Evolutionary conservation across 2,329 filamentous ascomycete genomes (phyloP), one percentile per base, ranked within the genome.

Genomic region (Aureobasidium subglaciale): DNA sequence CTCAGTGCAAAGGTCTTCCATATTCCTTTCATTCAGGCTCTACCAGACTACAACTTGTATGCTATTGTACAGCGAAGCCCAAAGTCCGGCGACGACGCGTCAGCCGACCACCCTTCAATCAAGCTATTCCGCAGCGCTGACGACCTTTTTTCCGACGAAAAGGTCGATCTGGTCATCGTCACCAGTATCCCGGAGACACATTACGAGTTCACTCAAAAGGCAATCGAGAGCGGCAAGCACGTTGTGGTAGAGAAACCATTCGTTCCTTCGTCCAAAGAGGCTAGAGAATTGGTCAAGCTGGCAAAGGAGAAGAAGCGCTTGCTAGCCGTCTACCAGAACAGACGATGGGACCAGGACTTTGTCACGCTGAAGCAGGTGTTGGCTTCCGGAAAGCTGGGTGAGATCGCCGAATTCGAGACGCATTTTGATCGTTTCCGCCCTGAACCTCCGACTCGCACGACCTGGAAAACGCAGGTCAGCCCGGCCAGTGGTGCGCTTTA

Each of bases 201-300:
- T 73, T 87, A 83, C 65, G 68, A 75, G 15, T 75, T 90, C 62
- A 75, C 82, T 32, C 83, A 83, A 68, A 70, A 79, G 50, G 84
- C 85, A 0, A 75, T 92, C 45, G 77, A 85, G 65, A 75, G 79
- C 9, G 84, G 85, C 63, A 91, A 91, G 74, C 85, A 92, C 68
- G 85, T 91, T 24, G 75, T 92, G 52, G 85, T 87, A 46, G 88
- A 92, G 74, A 92, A 92, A 75, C 88, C 88, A 2, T 92, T 92
- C 67, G 86, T 88, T 11, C 85, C 87, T 18, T 87, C 84, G 1
- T 75, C 80, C 1, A 75, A 80, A 57, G 84, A 91, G 70, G 87
- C 87, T 10, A 76, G 81, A 30, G 71, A 81, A 61, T 79, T 92
- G 6, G 77, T 68, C 41, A 65, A 66, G 27, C 65, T 72, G 49